Evolutionary conservation across 805 yeast genomes (phyloP).

Genomic region (Millerozyma acaciae): DNA sequence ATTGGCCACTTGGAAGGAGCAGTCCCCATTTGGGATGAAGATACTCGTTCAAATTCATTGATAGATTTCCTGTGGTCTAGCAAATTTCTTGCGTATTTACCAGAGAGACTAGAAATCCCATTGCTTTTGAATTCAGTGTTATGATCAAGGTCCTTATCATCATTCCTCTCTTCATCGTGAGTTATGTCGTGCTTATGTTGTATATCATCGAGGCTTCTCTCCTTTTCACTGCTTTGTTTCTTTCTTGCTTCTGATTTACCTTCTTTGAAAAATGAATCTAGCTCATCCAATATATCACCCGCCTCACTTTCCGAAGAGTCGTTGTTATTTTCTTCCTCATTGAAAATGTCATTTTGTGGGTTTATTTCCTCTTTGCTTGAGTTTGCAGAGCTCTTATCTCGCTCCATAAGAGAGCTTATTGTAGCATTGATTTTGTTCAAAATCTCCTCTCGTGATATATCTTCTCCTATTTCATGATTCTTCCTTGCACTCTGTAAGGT

Average conservation of each 20-base stretch:
- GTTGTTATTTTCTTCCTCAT: background rate
- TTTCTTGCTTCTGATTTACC: conserved; percentile 1
- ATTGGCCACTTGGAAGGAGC: conserved; percentile 20
- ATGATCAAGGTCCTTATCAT: background rate
- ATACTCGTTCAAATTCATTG: too few relatives aligned
- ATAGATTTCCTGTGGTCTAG: conserved; percentile 8
- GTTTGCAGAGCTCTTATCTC: conserved; percentile 4
- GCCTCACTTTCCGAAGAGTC: conserved; percentile 15
- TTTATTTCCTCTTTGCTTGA: background rate
- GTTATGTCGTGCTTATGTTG: too few relatives aligned
- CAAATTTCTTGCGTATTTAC: conserved; percentile 17
- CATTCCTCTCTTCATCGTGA: background rate
- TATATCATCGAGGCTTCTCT: too few relatives aligned
- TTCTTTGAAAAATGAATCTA: conserved; percentile 12
- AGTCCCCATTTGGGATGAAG: background rate
- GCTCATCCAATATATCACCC: conserved; percentile 16
- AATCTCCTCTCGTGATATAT: conserved; percentile 16
- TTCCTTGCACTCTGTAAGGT: conserved; percentile 4
- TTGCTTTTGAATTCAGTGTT: background rate
- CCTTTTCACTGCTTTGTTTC: background rate
- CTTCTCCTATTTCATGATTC: conserved; percentile 3
- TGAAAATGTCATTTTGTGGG: background rate
- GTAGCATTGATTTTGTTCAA: conserved; percentile 24
- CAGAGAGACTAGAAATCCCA: conserved; percentile 9
- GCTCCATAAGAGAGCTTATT: conserved; percentile 13